These are phyloP conservation scores for Trametes elegans DNA, from an alignment of 768 basidiomycete genomes.

Conservation along the genomic window DNA sequence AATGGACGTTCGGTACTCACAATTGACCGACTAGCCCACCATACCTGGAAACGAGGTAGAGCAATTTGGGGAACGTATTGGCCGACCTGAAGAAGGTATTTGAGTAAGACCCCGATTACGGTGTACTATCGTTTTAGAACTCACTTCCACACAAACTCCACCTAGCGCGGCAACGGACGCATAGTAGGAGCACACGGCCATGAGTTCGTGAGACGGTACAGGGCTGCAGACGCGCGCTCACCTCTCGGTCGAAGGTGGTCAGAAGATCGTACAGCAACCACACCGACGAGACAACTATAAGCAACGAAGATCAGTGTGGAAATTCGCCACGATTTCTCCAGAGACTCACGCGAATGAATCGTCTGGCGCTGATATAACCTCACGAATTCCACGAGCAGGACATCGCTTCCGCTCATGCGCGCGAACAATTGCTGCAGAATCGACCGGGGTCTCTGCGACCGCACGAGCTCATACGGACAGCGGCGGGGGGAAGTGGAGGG, in stretches of 20 bases:
- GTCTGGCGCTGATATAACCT: neutral
- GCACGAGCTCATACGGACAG: slow-evolving; percentile 1
- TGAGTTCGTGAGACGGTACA: too few relatives aligned
- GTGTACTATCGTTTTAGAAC: neutral
- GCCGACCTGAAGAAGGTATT: slow-evolving; percentile 9
- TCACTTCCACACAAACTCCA: slow-evolving; percentile 15
- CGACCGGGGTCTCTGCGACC: neutral
- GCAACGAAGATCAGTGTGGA: neutral
- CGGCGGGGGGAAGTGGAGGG: neutral
- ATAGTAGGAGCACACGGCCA: neutral
- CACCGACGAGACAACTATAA: slow-evolving; percentile 1
- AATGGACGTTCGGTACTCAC: slow-evolving; percentile 4
- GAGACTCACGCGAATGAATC: neutral
- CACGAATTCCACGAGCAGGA: neutral
- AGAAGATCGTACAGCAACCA: slow-evolving; percentile 13
- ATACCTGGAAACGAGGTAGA: slow-evolving; percentile 21
- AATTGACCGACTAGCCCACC: slow-evolving; percentile 10
- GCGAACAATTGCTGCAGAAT: neutral
- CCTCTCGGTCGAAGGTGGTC: slow-evolving; percentile 12
- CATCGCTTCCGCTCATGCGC: slow-evolving; percentile 8
- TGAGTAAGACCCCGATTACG: neutral
- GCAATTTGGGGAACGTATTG: slow-evolving; percentile 13
- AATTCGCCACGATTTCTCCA: neutral
- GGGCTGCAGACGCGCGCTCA: neutral
- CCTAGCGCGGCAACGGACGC: too few relatives aligned